Base-by-base conservation (phyloP, 352 stramenopile genomes). In the Detonula confervacea region DNA sequence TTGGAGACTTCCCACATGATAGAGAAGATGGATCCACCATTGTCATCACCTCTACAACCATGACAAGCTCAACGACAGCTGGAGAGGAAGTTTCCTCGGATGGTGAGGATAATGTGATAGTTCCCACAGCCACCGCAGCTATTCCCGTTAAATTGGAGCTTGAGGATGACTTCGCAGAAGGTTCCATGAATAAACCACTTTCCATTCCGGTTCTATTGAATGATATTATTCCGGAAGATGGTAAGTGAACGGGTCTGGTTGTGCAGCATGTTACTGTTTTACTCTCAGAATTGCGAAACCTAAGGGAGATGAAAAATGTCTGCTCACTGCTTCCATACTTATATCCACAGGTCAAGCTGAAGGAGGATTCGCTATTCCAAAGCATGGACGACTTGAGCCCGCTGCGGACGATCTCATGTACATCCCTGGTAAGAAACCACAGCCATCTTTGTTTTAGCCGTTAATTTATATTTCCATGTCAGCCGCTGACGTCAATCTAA, bases 141-240 rank as follows among this genome's bases (percentile, higher is more conserved):
- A 64, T 49, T 9, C 8, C 12, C 18, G 39, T 67, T 33, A 61
- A 11, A 16, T 44, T 57, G 11, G n/a, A 62, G n/a, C 49, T 80
- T 18, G 62, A 68, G 22, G 62, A 80, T 22, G 72, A 80, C 25
- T 80, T 61, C 44, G 61, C 42, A 2, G 42, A 39, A 55, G 61
- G 37, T 18, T 57, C 57, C 18, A 49, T 66, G 56, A 64, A 71
- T 60, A 29, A 69, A 62, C 11, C 22, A 29, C 24, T 80, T 46
- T 22, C 30, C 30, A 69, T 80, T 55, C 72, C 72, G n/a, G 35
- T 80, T 18, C 39, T 80, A 12, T 33, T n/a, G 3, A 80, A 80
- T 67, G 72, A 80, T 33, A 67, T 37, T 29, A 66, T 80, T 39
- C 63, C 64, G 18, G 25, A 49, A 18, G 64, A 64, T 81, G 27